These are phyloP conservation scores for Porphyra umbilicalis DNA, from an alignment of 31 red algal genomes.

Conservation along the genomic window DNA sequence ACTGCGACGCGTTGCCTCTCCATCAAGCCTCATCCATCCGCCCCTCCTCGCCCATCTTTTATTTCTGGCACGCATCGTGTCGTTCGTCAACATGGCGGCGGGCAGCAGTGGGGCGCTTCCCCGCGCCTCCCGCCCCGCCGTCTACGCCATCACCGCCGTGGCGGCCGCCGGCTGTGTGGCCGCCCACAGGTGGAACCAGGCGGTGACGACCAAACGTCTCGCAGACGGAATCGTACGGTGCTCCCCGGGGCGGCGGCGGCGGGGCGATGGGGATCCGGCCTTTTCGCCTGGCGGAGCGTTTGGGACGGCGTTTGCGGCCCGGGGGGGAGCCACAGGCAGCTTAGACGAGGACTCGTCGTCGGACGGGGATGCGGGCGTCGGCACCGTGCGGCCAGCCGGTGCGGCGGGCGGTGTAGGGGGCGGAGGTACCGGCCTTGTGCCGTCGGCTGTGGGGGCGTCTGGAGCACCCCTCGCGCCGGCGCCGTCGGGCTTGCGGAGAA, in stretches of 20 bases:
- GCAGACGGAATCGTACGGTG: constrained; percentile 33
- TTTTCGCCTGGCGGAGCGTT: not conserved
- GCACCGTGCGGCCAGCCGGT: not conserved
- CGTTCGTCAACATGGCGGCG: not conserved
- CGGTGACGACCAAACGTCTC: constrained; percentile 59
- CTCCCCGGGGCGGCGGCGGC: not conserved
- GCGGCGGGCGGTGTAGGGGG: not conserved
- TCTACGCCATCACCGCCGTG: constrained; percentile 42
- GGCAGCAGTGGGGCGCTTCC: constrained; percentile 4
- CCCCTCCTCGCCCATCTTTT: not conserved
- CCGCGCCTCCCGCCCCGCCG: constrained; percentile 48
- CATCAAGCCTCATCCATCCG: not conserved
- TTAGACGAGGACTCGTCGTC: not conserved
- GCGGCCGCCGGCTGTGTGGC: constrained; percentile 49
- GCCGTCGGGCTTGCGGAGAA: not conserved
- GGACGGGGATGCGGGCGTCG: not conserved
- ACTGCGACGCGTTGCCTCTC: not conserved
- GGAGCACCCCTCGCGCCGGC: not conserved
- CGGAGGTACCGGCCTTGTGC: not conserved
- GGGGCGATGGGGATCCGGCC: not conserved
- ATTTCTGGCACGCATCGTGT: not conserved
- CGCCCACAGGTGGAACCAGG: constrained; percentile 66
- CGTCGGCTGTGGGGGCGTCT: not conserved
- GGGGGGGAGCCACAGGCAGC: not conserved
- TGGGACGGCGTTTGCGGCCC: not conserved